These are phyloP conservation scores for Acanthochlamys bracteata DNA, from an alignment of 106 monocot genomes.

Conservation along the genomic window DNA sequence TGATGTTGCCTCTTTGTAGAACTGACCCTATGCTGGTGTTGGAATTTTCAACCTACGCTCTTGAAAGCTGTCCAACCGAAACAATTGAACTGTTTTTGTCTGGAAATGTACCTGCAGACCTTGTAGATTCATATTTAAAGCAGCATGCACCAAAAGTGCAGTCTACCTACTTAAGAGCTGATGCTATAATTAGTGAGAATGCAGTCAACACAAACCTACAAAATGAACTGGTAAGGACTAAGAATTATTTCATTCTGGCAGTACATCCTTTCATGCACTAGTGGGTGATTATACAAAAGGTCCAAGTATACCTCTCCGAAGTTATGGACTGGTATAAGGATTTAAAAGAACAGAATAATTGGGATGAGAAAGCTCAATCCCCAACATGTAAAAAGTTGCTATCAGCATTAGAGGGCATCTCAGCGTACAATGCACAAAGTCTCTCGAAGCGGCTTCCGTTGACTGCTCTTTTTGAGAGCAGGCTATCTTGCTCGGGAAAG, in stretches of 20 bases:
- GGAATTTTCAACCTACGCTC: slow-evolving; percentile 77
- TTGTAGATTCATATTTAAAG: slow-evolving; percentile 98
- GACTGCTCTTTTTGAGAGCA: slow-evolving; percentile 88
- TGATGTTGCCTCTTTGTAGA: slow-evolving; percentile 76
- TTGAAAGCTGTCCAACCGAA: slow-evolving; percentile 90
- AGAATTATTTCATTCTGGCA: background rate
- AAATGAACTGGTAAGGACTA: slow-evolving; percentile 69
- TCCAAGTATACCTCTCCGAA: slow-evolving; percentile 97
- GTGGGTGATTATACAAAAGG: slow-evolving; percentile 28
- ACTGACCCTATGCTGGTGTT: slow-evolving; percentile 94
- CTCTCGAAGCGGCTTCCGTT: slow-evolving; percentile 71
- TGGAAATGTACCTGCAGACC: slow-evolving; percentile 92
- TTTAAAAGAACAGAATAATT: slow-evolving; percentile 61
- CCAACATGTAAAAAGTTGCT: slow-evolving; percentile 80
- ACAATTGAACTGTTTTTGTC: slow-evolving; percentile 91
- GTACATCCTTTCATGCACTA: background rate
- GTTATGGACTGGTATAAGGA: slow-evolving; percentile 87
- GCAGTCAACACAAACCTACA: slow-evolving; percentile 72
- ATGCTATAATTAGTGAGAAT: slow-evolving; percentile 87
- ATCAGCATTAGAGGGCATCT: slow-evolving; percentile 62
- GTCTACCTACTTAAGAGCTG: slow-evolving; percentile 89
- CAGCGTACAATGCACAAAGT: slow-evolving; percentile 58
- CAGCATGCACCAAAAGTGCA: slow-evolving; percentile 93
- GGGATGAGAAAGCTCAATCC: slow-evolving; percentile 72
- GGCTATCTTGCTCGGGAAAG: slow-evolving; percentile 78